Conservation (phyloP, 495 filamentous ascomycete species). For the Lentithecium fluviatile region DNA sequence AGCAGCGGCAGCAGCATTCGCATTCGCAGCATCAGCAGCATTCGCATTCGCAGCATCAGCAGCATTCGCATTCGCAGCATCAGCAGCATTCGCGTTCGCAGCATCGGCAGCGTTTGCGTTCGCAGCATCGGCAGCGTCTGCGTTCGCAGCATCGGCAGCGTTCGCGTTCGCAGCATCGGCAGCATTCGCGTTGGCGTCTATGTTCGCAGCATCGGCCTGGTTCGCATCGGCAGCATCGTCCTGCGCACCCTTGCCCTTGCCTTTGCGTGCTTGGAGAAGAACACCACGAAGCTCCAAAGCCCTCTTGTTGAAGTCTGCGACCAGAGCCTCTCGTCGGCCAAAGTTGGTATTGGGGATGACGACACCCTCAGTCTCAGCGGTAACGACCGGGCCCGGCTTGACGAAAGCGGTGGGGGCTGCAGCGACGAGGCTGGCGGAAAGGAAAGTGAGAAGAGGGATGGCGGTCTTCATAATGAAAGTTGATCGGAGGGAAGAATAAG, state of each 20-base stretch:
- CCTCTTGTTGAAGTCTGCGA: slow-evolving; percentile 22
- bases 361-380: slow-evolving; percentile 15
- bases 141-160: not conserved
- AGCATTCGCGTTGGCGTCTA: not conserved
- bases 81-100: too few relatives aligned
- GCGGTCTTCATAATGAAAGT: slow-evolving; percentile 31
- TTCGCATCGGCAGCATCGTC: too few relatives aligned
- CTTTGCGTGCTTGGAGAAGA: slow-evolving; percentile 3
- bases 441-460: slow-evolving; percentile 25
- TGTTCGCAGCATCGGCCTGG: not conserved
- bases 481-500: slow-evolving; percentile 12
- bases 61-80: too few relatives aligned
- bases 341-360: slow-evolving; percentile 22
- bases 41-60: not conserved
- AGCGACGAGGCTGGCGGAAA: slow-evolving; percentile 31
- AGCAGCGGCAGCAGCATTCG: not conserved
- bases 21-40: not conserved
- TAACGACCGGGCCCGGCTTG: slow-evolving; percentile 24
- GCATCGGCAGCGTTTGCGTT: not conserved
- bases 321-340: slow-evolving; percentile 9
- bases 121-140: not conserved
- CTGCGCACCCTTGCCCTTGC: not conserved
- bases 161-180: not conserved
- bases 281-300: slow-evolving; percentile 9
- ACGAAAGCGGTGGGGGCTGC: slow-evolving; percentile 26